Evolutionary conservation across 2,329 filamentous ascomycete genomes (phyloP), one percentile per base, ranked within the genome.

Genomic region (Stemphylium beticola): DNA sequence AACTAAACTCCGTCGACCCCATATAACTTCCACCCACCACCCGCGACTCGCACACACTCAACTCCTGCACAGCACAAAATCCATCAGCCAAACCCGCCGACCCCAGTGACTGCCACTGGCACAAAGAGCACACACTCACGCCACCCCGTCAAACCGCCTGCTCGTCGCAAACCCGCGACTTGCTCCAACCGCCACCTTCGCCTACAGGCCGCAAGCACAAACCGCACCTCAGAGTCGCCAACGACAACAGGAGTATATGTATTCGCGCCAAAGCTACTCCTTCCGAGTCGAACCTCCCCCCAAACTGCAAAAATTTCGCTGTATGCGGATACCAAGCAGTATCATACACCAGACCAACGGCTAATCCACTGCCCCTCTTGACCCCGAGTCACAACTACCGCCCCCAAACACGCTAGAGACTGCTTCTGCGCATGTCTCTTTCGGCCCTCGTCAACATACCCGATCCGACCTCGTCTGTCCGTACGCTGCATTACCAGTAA

Each of bases 291-390:
- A 89, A 83, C 88, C 88, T 86, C 91, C 91, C 84, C 87, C 91
- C 84, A 91, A 92, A 90, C 91, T 96, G 90, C 92, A 93, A 87
- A 85, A 89, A 86, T 96, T 96, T 91, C 92, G 92, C 87, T 92
- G 91, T 90, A 85, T 88, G 87, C 88, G 90, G 85, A 96, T 91
- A 87, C 90, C 88, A 85, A 91, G 91, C 90, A 93, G 90, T 84
- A 87, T 87, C 79, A 87, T 92, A 81, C 89, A 92, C 80, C 89
- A 87, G 82, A 92, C 91, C 74, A 93, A 95, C 90, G 93, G 93
- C 85, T 97, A 92, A 93, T 81, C 81, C 65, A 56, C 60, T 65
- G 73, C 70, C 64, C 49, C 39, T 51, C 46, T 12, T 59, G 65
- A 65, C 66, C 58, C 29, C 80, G 76, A 77, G 77, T 74, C 64